Base-by-base conservation (phyloP, 495 filamentous ascomycete genomes). In the Rusavskia elegans region DNA sequence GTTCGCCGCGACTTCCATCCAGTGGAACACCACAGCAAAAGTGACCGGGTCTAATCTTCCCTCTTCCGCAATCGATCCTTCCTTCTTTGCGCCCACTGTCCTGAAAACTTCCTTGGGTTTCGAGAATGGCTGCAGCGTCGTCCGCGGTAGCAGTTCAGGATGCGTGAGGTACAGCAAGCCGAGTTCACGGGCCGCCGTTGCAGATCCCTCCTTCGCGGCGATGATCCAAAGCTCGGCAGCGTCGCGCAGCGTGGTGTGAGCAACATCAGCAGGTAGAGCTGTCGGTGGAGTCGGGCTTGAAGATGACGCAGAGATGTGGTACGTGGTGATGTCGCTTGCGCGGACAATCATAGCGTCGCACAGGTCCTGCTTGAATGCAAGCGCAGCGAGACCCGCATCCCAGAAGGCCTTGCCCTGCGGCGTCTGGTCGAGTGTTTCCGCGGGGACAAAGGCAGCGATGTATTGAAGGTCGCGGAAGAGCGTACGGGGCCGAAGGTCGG, bases 21-120 rank as follows among this genome's bases (percentile, higher is more conserved):
- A 98, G 69, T 98, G 92, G 61, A 95, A 84, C 4, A 93, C 90
- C 50, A 96, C 75, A 61, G 90, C 95, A 84, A 98, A 95, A 10
- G 87, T 87, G 45, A 83, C 81, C 17, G 92, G 88, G 62, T 98
- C 89, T 48, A 79, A 79, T 40, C 83, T 70, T 14, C 82, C 78
- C 55, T 54, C 71, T 63, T 53, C 65, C 57, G 13, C 32, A 10
- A 35, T 35, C 32, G 32, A 35, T 35, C 84, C 75, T 90, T 86
- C 67, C 89, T 80, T 39, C 29, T 17, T 20, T 14, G 30, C 48
- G 5, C 48, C 29, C 7, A 50, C 27, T n/a, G 44, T 29, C 67
- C 89, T 90, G 70, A 96, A 98, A 0, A 89, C 89, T 61, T 96
- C 89, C 30, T 84, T 76, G 1, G 89, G 84, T 57, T 84, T 84